Evolutionary conservation across 352 stramenopile species (phyloP).

Genomic region (Phytophthora palmivora): DNA sequence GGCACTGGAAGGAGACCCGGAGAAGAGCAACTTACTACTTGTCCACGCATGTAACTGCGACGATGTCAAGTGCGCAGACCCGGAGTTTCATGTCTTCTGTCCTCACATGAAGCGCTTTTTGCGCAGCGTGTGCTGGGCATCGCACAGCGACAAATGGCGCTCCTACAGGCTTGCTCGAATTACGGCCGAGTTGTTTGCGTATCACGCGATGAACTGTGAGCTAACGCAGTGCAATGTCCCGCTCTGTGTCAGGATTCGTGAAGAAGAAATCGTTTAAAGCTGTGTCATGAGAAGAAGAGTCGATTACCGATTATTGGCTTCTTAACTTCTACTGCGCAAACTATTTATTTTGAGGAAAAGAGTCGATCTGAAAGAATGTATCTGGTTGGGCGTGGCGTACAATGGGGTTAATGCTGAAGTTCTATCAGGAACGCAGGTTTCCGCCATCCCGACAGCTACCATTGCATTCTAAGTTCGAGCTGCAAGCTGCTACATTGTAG

Average conservation of each 20-base stretch:
- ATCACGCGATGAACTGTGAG: slow-evolving; percentile 60
- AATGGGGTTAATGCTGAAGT: too few relatives aligned
- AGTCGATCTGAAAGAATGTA: too few relatives aligned
- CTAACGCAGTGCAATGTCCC: slow-evolving; percentile 46
- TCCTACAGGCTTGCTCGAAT: slow-evolving; percentile 50
- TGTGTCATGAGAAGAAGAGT: too few relatives aligned
- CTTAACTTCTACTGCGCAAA: too few relatives aligned
- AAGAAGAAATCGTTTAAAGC: slow-evolving; percentile 60
- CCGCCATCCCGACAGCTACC: too few relatives aligned
- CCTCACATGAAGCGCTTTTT: slow-evolving; percentile 73
- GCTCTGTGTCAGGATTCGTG: slow-evolving; percentile 46
- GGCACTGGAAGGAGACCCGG: slow-evolving; percentile 45
- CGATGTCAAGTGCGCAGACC: slow-evolving; percentile 43
- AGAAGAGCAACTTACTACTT: slow-evolving; percentile 60
- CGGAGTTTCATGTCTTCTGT: slow-evolving; percentile 53
- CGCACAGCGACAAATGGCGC: slow-evolving; percentile 64
- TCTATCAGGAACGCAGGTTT: too few relatives aligned
- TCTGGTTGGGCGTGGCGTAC: too few relatives aligned
- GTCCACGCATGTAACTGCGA: slow-evolving; percentile 72
- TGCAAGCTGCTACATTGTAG: too few relatives aligned
- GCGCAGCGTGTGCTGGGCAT: slow-evolving; percentile 71
- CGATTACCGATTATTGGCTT: too few relatives aligned
- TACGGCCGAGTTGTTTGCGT: slow-evolving; percentile 61
- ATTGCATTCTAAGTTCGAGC: too few relatives aligned
- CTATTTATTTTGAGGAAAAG: too few relatives aligned